These are phyloP conservation scores for Pseudopyricularia cyperi DNA, from an alignment of 2,329 filamentous ascomycete species.

Conservation along the genomic window DNA sequence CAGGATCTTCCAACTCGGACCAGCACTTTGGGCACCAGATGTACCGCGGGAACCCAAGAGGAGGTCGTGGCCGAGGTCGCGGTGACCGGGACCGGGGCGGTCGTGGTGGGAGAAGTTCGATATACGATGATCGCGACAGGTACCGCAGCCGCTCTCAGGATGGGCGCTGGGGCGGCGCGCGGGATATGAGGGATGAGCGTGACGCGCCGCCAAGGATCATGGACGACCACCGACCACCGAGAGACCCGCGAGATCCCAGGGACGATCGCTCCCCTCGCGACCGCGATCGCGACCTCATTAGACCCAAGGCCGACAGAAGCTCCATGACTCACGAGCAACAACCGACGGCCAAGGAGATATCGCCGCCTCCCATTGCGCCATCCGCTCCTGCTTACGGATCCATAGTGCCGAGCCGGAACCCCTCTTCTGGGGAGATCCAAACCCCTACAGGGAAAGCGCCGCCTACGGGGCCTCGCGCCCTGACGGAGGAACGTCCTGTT, in stretches of 20 bases:
- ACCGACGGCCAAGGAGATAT: slow-evolving; percentile 34
- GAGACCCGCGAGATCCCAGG: slow-evolving; percentile 32
- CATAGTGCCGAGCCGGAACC: slow-evolving; percentile 30
- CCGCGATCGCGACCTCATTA: slow-evolving; percentile 31
- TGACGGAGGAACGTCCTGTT: slow-evolving; percentile 33
- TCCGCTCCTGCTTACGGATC: slow-evolving; percentile 46
- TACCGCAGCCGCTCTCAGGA: slow-evolving; percentile 53
- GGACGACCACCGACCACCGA: slow-evolving; percentile 11
- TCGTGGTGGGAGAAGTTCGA: slow-evolving; percentile 28
- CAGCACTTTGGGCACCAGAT: slow-evolving; percentile 42
- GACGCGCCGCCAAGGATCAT: slow-evolving; percentile 11
- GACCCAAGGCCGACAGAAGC: slow-evolving; percentile 37
- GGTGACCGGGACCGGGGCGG: slow-evolving; percentile 36
- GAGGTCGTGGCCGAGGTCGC: slow-evolving; percentile 43
- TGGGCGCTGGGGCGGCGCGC: slow-evolving; percentile 38
- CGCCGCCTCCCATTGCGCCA: slow-evolving; percentile 43
- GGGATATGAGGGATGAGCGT: slow-evolving; percentile 19
- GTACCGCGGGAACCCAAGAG: slow-evolving; percentile 40
- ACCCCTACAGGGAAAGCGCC: slow-evolving; percentile 31
- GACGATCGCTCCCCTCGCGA: slow-evolving; percentile 33
- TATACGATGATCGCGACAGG: slow-evolving; percentile 52
- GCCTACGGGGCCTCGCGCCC: slow-evolving; percentile 39
- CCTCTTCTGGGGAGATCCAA: slow-evolving; percentile 20
- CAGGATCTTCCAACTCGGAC: slow-evolving; percentile 59
- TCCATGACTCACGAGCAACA: slow-evolving; percentile 34